Evolutionary conservation across 2,329 filamentous ascomycete genomes (phyloP).

Genomic region (Xylaria sp.): DNA sequence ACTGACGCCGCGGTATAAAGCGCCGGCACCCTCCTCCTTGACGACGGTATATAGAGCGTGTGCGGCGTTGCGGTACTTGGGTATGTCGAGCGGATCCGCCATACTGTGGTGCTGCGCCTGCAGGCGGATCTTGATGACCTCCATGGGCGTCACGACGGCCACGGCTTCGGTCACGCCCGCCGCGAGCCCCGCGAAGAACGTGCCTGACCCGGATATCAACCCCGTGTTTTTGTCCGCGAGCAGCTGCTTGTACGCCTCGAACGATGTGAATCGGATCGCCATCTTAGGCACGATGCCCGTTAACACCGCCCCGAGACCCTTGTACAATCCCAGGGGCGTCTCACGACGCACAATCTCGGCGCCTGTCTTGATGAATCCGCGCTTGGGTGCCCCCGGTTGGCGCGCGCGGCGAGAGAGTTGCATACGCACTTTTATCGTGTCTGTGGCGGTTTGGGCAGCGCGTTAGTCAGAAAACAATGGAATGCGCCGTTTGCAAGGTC

Average conservation of each 20-base stretch:
- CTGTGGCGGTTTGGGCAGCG: slow-evolving; percentile 53
- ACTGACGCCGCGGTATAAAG: slow-evolving; percentile 91
- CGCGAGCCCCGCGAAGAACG: slow-evolving; percentile 78
- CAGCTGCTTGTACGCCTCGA: slow-evolving; percentile 91
- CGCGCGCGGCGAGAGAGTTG: slow-evolving; percentile 90
- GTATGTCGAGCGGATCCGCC: slow-evolving; percentile 94
- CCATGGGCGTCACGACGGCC: slow-evolving; percentile 96
- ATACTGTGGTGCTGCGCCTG: slow-evolving; percentile 98
- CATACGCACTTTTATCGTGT: slow-evolving; percentile 99
- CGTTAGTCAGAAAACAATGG: slow-evolving; percentile 3
- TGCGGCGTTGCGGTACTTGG: slow-evolving; percentile 96
- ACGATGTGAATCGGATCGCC: slow-evolving; percentile 98
- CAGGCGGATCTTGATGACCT: slow-evolving; percentile 97
- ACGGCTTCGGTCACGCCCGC: slow-evolving; percentile 98
- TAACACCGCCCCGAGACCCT: slow-evolving; percentile 95
- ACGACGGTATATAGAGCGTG: slow-evolving; percentile 86
- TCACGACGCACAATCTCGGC: slow-evolving; percentile 87
- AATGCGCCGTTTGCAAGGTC: neutral
- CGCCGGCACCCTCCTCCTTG: slow-evolving; percentile 86
- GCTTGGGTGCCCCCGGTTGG: slow-evolving; percentile 82
- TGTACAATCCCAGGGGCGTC: slow-evolving; percentile 93
- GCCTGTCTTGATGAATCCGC: slow-evolving; percentile 89
- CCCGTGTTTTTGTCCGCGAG: slow-evolving; percentile 76
- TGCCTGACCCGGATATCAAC: slow-evolving; percentile 73
- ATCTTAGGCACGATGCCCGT: slow-evolving; percentile 99